A percentile compares a stretch with the other conserved stretches of the same genome.
Evolutionary conservation across 2,329 filamentous ascomycete genomes (phyloP).

Genomic region (Colletotrichum sp.): DNA sequence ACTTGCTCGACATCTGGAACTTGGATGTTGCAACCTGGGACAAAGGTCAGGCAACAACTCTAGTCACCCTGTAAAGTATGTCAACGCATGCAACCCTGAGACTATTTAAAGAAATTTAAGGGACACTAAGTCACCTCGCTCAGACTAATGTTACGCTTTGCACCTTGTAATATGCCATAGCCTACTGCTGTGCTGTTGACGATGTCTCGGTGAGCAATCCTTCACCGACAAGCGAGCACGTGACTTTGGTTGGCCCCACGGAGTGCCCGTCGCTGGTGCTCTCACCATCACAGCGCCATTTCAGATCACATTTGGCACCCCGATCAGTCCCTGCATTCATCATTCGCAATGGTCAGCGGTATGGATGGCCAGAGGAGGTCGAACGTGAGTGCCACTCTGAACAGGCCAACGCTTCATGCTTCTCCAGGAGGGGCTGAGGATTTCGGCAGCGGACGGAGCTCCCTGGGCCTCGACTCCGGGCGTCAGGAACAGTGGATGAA

Average conservation of each 20-base stretch:
- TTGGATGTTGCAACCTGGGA: not conserved
- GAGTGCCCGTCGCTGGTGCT: not conserved
- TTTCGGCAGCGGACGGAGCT: not conserved
- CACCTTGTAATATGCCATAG: not conserved
- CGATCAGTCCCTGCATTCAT: not conserved
- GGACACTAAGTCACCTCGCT: not conserved
- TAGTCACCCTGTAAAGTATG: not conserved
- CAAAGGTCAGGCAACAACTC: not conserved
- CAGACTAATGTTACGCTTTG: not conserved
- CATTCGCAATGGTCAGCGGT: not conserved
- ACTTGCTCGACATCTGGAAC: not conserved
- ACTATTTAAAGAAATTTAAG: not conserved
- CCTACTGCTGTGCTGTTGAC: not conserved
- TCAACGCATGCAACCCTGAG: not conserved
- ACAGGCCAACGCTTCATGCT: not conserved
- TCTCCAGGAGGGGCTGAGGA: not conserved
- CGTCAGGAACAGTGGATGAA: slow-evolving; percentile 7
- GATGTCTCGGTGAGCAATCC: slow-evolving; percentile 6
- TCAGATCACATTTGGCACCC: not conserved
- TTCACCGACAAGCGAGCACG: slow-evolving; percentile 20
- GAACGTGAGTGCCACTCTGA: not conserved
- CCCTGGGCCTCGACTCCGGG: not conserved
- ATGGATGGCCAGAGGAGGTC: slow-evolving; percentile 8
- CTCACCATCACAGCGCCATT: not conserved
- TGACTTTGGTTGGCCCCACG: not conserved